Percentiles rank a stretch among this genome's conserved stretches.
These are phyloP conservation scores for Amaranthus tricolor DNA, from an alignment of 179 eudicot genomes.

Conservation along the genomic window DNA sequence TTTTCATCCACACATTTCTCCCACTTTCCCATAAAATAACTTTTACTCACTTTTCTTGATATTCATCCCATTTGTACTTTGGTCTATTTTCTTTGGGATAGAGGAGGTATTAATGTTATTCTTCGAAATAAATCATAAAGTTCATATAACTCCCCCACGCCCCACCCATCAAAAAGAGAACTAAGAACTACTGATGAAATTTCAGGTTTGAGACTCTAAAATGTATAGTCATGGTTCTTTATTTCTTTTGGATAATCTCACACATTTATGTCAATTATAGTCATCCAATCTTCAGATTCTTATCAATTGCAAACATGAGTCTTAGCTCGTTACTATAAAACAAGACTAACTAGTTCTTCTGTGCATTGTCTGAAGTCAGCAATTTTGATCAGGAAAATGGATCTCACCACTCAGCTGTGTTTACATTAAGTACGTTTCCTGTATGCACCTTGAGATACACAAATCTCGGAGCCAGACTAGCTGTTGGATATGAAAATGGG, in stretches of 20 bases:
- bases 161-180: not conserved
- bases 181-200: not conserved
- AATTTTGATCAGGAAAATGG: conserved; percentile 40
- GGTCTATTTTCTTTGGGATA: too few relatives aligned
- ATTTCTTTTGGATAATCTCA: not conserved
- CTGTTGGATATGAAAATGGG: conserved; percentile 68
- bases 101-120: too few relatives aligned
- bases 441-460: conserved; percentile 54
- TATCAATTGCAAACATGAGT: not conserved
- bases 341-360: conserved; percentile 9
- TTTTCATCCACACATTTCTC: not conserved
- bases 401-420: conserved; percentile 53
- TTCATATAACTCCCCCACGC: too few relatives aligned
- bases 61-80: not conserved
- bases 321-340: not conserved
- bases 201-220: not conserved
- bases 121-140: too few relatives aligned
- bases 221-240: not conserved
- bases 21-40: not conserved
- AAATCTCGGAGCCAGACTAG: conserved; percentile 61
- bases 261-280: not conserved
- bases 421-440: conserved; percentile 48
- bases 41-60: not conserved
- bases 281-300: not conserved
- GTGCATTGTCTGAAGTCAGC: conserved; percentile 42